These are phyloP conservation scores for Sporisorium reilianum DNA, from an alignment of 1,284 basidiomycete species.

Conservation along the genomic window DNA sequence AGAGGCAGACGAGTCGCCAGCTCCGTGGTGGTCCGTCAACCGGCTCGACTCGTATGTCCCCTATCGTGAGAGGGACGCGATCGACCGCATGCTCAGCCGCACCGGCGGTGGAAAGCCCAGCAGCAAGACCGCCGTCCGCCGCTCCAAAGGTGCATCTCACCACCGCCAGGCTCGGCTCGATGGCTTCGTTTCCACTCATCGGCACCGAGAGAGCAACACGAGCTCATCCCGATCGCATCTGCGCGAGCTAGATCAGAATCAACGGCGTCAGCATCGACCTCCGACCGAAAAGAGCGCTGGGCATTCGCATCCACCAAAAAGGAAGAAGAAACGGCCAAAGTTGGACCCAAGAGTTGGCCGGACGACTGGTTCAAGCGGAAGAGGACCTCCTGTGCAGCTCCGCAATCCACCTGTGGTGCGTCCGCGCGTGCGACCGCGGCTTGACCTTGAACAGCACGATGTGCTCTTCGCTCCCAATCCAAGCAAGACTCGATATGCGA, in stretches of 20 bases:
- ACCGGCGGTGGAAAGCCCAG: constrained; percentile 32
- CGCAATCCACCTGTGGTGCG: constrained; percentile 46
- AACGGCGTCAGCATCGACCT: constrained; percentile 3
- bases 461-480: constrained; percentile 44
- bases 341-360: constrained; percentile 33
- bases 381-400: constrained; percentile 5
- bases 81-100: constrained; percentile 63
- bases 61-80: constrained; percentile 46
- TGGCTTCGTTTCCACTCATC: constrained; percentile 26
- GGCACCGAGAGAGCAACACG: background rate
- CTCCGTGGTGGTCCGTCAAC: constrained; percentile 42
- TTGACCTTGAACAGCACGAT: constrained; percentile 50
- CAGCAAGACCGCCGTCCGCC: constrained; percentile 1
- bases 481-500: background rate
- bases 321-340: constrained; percentile 38
- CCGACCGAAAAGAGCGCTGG: background rate
- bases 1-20: constrained; percentile 21
- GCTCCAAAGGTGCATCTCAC: background rate
- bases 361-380: constrained; percentile 2
- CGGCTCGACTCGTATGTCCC: constrained; percentile 25
- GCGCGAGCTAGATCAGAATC: constrained; percentile 32
- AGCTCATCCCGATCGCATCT: constrained; percentile 20
- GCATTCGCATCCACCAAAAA: constrained; percentile 8
- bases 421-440: constrained; percentile 25
- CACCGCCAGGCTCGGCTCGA: constrained; percentile 36